These are phyloP conservation scores for Pulicaria dysenterica DNA, from an alignment of 129 eudicot genomes.

Conservation along the genomic window DNA sequence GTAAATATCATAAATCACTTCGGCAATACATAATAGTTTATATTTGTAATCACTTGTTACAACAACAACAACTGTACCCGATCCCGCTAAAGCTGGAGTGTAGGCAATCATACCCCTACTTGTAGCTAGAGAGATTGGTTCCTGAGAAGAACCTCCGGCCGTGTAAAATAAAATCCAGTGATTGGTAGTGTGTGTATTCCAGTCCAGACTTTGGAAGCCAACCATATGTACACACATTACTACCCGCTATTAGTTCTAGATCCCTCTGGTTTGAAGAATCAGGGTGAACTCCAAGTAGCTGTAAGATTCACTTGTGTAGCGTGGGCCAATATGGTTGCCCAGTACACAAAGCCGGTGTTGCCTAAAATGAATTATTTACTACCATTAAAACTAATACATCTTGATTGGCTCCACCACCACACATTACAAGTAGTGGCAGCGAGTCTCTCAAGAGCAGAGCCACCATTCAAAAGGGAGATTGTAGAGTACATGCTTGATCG, in stretches of 20 bases:
- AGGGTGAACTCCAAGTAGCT: conserved; percentile 33
- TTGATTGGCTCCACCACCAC: conserved; percentile 60
- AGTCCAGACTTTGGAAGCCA: conserved; percentile 23
- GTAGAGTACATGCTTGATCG: conserved; percentile 69
- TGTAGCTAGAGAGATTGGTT: no score
- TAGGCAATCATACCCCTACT: no score
- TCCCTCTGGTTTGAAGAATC: conserved; percentile 36
- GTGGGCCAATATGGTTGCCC: conserved; percentile 53
- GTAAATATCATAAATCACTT: no score
- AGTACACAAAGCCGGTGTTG: conserved; percentile 56
- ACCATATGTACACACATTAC: conserved; percentile 21
- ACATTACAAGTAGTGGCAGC: conserved; percentile 52
- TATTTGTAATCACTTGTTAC: no score
- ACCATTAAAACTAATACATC: conserved; percentile 59
- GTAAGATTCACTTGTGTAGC: conserved; percentile 21
- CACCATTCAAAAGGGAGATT: conserved; percentile 59
- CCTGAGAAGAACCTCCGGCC: no score
- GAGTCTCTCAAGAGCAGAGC: conserved; percentile 57
- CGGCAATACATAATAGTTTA: no score
- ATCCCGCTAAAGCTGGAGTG: no score
- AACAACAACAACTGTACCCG: no score
- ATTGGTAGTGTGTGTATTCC: conserved; percentile 22
- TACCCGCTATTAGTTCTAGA: conserved; percentile 25
- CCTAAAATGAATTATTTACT: conserved; percentile 76
- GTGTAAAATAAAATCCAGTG: no score